Base-by-base conservation (phyloP, 306 rosid genomes). In the Cucurbita moschata region DNA sequence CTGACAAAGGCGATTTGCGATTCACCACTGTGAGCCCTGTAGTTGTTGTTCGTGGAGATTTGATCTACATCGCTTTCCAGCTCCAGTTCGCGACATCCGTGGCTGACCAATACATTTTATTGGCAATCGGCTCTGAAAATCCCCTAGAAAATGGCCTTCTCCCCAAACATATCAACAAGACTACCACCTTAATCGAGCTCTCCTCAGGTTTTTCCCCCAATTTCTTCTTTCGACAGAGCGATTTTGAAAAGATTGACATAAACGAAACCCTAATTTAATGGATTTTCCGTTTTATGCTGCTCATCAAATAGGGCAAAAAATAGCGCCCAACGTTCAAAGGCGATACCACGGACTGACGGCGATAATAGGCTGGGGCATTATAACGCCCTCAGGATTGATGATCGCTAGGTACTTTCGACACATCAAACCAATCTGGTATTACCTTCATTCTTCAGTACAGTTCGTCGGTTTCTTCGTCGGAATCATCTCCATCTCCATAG, bases 11-110 rank as follows among this genome's bases (percentile, higher is more conserved):
- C 49, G 37, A 58, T 43, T 26, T 77, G 71, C 18, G 12, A 8
- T 77, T 77, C 39, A 58, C 62, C 4, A 13, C 4, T 0, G 61
- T 35, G 16, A 39, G 37, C 6, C 75, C 80, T 5, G 58, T 21
- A 5, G 55, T 77, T 7, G 62, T 77, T 19, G 30, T 15, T 1
- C 35, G 38, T 18, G 52, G 47, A 5, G 38, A 12, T 6, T 0
- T 46, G 1, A 30, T 77, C 40, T 77, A 77, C 71, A 23, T 77
- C 35, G 80, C 71, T 18, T 77, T 77, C 73, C 76, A 77, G 57
- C 76, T 77, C 39, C 43, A 70, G 4, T 57, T 69, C 38, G 0
- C 61, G 6, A 8, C 21, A 2, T 64, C 53, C 47, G 23, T 70
- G 0, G 43, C 15, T 49, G 35, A 1, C 12, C 74, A 70, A 3